These are phyloP conservation scores for Filobasidium wieringae DNA, from an alignment of 768 basidiomycete genomes.

Conservation along the genomic window DNA sequence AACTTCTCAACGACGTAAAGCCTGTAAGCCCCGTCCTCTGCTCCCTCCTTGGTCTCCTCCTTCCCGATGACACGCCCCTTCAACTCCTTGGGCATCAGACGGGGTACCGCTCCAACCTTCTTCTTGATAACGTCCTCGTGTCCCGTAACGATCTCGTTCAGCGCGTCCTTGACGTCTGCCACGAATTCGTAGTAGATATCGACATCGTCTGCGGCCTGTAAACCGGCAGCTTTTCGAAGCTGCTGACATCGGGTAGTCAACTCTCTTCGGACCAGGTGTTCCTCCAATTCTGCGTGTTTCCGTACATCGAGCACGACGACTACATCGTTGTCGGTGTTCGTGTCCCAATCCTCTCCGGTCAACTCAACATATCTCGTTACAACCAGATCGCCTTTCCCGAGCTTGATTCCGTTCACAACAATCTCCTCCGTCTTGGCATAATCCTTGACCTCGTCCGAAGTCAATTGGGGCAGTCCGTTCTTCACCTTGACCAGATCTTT, in stretches of 20 bases:
- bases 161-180: slow-evolving; percentile 48
- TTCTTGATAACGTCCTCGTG: slow-evolving; percentile 60
- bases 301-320: slow-evolving; percentile 85
- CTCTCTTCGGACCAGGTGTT: slow-evolving; percentile 80
- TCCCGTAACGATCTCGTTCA: slow-evolving; percentile 53
- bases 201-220: slow-evolving; percentile 90
- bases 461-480: slow-evolving; percentile 65
- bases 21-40: neutral
- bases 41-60: slow-evolving; percentile 48
- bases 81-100: slow-evolving; percentile 46
- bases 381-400: slow-evolving; percentile 78
- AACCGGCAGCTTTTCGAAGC: slow-evolving; percentile 84
- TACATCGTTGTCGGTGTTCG: slow-evolving; percentile 76
- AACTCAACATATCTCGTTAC: slow-evolving; percentile 81
- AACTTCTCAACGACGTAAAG: neutral
- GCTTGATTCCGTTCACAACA: slow-evolving; percentile 74
- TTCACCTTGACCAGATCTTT: slow-evolving; percentile 83
- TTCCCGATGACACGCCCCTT: slow-evolving; percentile 53
- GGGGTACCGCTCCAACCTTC: slow-evolving; percentile 62
- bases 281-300: slow-evolving; percentile 70
- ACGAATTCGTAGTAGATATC: slow-evolving; percentile 74
- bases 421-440: slow-evolving; percentile 67
- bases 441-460: slow-evolving; percentile 68
- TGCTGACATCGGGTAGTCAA: slow-evolving; percentile 88
- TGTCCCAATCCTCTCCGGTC: slow-evolving; percentile 51